Percentiles rank a stretch among this genome's conserved stretches.
phyloP scores from a whole-genome alignment of 2,329 filamentous ascomycete genomes.

The Seiridium unicorne region DNA sequence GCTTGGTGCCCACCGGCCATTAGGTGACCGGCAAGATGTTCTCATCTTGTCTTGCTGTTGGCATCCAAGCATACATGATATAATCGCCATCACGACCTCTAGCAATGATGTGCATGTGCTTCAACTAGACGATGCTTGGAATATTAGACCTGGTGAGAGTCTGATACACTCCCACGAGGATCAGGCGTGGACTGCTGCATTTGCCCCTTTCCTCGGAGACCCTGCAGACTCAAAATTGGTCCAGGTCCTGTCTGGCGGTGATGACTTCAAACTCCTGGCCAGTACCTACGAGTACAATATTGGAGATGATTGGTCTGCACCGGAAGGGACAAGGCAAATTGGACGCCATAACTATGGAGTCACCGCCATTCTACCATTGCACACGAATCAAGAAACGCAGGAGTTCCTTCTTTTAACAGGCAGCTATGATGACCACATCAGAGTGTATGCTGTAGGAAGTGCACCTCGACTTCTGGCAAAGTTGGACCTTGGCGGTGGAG shows the following conservation, averaged over 20 bases:
- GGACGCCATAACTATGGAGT: constrained; percentile 53
- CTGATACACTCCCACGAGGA: constrained; percentile 51
- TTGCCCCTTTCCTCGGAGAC: constrained; percentile 38
- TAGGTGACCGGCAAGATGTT: constrained; percentile 52
- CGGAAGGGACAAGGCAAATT: constrained; percentile 63
- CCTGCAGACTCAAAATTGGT: constrained; percentile 23
- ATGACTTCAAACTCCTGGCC: constrained; percentile 65
- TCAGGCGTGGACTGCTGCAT: constrained; percentile 74
- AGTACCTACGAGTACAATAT: constrained; percentile 28
- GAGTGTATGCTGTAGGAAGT: constrained; percentile 55
- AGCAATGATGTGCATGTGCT: constrained; percentile 62
- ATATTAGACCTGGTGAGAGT: constrained; percentile 30
- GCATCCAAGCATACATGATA: constrained; percentile 55
- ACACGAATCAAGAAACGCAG: constrained; percentile 36
- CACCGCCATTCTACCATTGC: constrained; percentile 77
- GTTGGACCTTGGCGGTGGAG: constrained; percentile 70
- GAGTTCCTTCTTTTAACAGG: constrained; percentile 72
- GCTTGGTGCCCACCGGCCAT: constrained; percentile 42
- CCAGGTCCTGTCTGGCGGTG: constrained; percentile 66
- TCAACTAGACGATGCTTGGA: constrained; percentile 40
- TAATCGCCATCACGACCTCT: constrained; percentile 71
- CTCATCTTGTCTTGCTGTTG: constrained; percentile 74
- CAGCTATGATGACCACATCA: constrained; percentile 84
- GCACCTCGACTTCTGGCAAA: constrained; percentile 56
- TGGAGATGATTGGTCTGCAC: constrained; percentile 22